These are phyloP conservation scores for Mycena olivaceomarginata DNA, from an alignment of 768 basidiomycete species.

Conservation along the genomic window DNA sequence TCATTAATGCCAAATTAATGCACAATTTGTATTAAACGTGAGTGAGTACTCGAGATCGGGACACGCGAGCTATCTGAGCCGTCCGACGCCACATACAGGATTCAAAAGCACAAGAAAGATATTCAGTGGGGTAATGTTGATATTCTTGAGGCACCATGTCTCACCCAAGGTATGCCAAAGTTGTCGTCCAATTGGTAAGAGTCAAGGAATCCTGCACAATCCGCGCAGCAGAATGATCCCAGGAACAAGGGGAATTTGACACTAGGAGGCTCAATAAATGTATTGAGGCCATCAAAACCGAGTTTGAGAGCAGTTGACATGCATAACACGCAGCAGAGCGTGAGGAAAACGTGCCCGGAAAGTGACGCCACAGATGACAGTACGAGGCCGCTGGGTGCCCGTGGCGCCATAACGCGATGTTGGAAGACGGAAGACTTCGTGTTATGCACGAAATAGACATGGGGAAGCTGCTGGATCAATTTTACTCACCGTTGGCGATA, in stretches of 20 bases:
- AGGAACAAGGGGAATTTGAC: neutral
- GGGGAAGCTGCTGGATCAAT: neutral
- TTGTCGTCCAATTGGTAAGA: neutral
- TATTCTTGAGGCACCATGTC: neutral
- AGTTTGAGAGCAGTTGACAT: slow-evolving; percentile 2
- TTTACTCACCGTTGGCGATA: neutral
- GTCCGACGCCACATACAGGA: neutral
- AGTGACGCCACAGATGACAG: neutral
- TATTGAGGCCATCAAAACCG: neutral
- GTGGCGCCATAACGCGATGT: neutral
- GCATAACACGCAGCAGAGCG: neutral
- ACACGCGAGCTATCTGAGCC: neutral
- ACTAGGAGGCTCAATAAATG: neutral
- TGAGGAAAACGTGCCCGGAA: neutral
- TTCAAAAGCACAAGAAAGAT: neutral
- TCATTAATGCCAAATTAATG: neutral
- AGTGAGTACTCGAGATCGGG: neutral
- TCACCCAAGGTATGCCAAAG: neutral
- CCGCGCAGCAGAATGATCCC: neutral
- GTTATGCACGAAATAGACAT: neutral
- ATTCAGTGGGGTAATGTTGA: neutral
- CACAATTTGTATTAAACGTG: neutral
- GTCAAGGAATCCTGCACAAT: neutral
- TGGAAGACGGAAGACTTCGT: neutral
- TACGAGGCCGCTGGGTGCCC: neutral